Base-by-base conservation (phyloP, 306 rosid genomes). In the Rubus parviflorus region DNA sequence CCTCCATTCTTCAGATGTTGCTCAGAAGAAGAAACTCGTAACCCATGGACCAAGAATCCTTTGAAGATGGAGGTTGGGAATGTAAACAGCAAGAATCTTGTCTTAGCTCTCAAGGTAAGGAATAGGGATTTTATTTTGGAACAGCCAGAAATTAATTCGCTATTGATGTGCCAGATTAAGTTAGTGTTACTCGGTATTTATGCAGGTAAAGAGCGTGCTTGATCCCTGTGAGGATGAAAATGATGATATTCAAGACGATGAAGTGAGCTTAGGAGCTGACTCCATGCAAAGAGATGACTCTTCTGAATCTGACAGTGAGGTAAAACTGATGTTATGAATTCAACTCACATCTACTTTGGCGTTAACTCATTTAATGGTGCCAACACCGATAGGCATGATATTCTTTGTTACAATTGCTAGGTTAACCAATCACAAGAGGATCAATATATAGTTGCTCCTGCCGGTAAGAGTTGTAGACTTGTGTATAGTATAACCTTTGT, bases 11-110 rank as follows among this genome's bases (percentile, higher is more conserved):
- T 92, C 90, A 87, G 89, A 81, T 76, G 90, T 71, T 96, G 93
- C 86, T 15, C 87, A 73, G 96, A 88, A 77, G 96, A 87, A 70
- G 98, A 91, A 88, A 92, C 90, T 66, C 79, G 69, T 57, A 87
- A 88, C 85, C 81, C 89, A 48, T 92, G 99, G 98, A 81, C 80
- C 47, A 91, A 93, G 88, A 89, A 77, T 80, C 99, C 99, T 66
- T 77, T 89, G 84, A 91, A 87, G 84, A 92, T 92, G 99, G 94
- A 96, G 88, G 94, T 92, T 47, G 99, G 98, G 75, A 91, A 88
- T 77, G 98, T 96, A 43, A 96, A 96, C 87, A 96, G 97, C 91
- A 96, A 96, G 91, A 97, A 91, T 85, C 92, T 92, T 80, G 97
- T 92, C 38, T 80, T 96, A 30, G 89, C 94, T 85, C 96, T 92